These are phyloP conservation scores for Prunus fruticosa DNA, from an alignment of 306 rosid genomes.

Conservation along the genomic window DNA sequence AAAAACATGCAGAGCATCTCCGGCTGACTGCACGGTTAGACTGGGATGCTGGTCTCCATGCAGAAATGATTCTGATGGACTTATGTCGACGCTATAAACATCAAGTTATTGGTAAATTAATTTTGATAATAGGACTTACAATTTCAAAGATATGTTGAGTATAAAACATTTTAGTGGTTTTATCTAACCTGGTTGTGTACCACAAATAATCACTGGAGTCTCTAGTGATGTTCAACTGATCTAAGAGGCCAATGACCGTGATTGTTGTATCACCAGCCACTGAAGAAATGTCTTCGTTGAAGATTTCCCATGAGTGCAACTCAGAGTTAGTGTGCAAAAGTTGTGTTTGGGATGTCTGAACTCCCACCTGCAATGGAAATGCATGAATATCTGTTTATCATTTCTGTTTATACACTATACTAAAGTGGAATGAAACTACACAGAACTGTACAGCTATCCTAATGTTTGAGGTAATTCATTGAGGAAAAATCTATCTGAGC, in stretches of 20 bases:
- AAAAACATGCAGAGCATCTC: conserved; percentile 76
- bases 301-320: conserved; percentile 52
- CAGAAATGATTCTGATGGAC: conserved; percentile 58
- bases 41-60: conserved; percentile 50
- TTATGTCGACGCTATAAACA: conserved; percentile 55
- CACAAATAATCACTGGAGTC: conserved; percentile 79
- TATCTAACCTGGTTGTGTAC: conserved; percentile 79
- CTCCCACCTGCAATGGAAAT: conserved; percentile 51
- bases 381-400: conserved; percentile 5
- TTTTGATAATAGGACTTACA: not conserved
- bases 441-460: not conserved
- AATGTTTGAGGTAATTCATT: not conserved
- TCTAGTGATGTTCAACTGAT: conserved; percentile 65
- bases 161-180: not conserved
- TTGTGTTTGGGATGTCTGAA: conserved; percentile 30
- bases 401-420: not conserved
- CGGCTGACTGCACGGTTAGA: conserved; percentile 66
- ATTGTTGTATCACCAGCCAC: conserved; percentile 36
- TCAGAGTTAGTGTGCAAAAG: conserved; percentile 38
- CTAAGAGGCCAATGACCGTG: conserved; percentile 54
- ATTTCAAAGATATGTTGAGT: not conserved
- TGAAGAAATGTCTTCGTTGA: conserved; percentile 54
- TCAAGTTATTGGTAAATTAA: conserved; percentile 1
- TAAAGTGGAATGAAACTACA: not conserved
- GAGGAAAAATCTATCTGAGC: not conserved